A percentile compares a stretch with the other conserved stretches of the same genome.
These are phyloP conservation scores for Darksidea phi DNA, from an alignment of 495 filamentous ascomycete species.

Conservation along the genomic window DNA sequence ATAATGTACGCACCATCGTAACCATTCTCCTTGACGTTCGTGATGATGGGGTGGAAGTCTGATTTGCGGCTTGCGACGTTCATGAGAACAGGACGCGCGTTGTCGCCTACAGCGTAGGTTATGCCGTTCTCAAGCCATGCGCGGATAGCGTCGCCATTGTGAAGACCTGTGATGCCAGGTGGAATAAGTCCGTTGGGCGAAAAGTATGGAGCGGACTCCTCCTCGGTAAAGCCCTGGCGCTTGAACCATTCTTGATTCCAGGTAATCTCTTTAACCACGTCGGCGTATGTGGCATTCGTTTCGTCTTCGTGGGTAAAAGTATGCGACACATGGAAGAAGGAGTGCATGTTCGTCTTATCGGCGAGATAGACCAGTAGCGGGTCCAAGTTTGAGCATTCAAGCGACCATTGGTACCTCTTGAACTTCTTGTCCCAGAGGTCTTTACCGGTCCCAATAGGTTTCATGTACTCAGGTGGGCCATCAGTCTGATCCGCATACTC, in stretches of 20 bases:
- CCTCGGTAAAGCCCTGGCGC: slow-evolving; percentile 47
- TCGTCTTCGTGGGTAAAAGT: slow-evolving; percentile 54
- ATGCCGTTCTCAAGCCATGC: slow-evolving; percentile 60
- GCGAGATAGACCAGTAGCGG: slow-evolving; percentile 52
- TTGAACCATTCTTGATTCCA: slow-evolving; percentile 61
- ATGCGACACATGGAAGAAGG: slow-evolving; percentile 54
- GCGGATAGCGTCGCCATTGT: slow-evolving; percentile 64
- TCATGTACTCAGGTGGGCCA: slow-evolving; percentile 56
- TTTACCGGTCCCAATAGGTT: slow-evolving; percentile 58
- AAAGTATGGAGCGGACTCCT: slow-evolving; percentile 42
- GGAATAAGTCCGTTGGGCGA: slow-evolving; percentile 59
- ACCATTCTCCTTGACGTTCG: slow-evolving; percentile 52
- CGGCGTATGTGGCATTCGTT: slow-evolving; percentile 61
- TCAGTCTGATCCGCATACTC: slow-evolving; percentile 46
- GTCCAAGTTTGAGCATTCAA: slow-evolving; percentile 51
- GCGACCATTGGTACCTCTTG: slow-evolving; percentile 50
- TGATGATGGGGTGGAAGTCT: slow-evolving; percentile 54
- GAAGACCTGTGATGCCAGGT: slow-evolving; percentile 62
- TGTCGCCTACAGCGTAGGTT: slow-evolving; percentile 60
- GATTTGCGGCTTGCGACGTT: slow-evolving; percentile 11
- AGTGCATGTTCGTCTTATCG: slow-evolving; percentile 49
- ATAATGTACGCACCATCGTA: slow-evolving; percentile 57
- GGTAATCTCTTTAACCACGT: slow-evolving; percentile 56
- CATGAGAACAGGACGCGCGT: slow-evolving; percentile 53
- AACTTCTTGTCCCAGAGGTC: slow-evolving; percentile 54